A percentile compares a stretch with the other conserved stretches of the same genome.
phyloP scores from a whole-genome alignment of 352 stramenopile genomes.

The Chrysophaeum taylorii region DNA sequence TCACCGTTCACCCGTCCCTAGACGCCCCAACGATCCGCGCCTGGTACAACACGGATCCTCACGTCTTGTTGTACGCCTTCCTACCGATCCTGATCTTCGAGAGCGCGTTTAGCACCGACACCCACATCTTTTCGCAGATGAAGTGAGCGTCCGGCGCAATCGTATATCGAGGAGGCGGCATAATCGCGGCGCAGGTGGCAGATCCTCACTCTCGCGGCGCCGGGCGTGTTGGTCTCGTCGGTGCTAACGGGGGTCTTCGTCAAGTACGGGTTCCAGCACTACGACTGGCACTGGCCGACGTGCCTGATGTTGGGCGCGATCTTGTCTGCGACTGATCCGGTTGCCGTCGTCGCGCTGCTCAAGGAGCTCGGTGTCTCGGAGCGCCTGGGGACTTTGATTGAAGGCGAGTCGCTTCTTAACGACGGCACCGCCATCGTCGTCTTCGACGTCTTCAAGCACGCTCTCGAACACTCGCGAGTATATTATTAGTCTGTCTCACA shows the following conservation, averaged over 20 bases:
- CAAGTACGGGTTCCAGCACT: neutral
- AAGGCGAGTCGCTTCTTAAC: constrained; percentile 63
- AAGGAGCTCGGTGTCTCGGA: constrained; percentile 54
- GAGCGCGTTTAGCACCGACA: constrained; percentile 6
- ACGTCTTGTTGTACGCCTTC: constrained; percentile 21
- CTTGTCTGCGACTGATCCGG: constrained; percentile 57
- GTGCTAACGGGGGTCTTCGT: neutral
- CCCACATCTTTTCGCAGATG: neutral
- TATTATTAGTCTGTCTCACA: neutral
- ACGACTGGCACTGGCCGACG: constrained; percentile 1
- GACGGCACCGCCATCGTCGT: constrained; percentile 64
- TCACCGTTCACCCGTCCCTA: no score
- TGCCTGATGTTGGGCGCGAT: constrained; percentile 57
- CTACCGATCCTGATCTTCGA: constrained; percentile 22
- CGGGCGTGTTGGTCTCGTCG: neutral
- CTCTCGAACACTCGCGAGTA: neutral
- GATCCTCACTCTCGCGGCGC: neutral
- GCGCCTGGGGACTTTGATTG: constrained; percentile 45
- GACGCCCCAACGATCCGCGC: no score
- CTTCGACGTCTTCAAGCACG: constrained; percentile 65
- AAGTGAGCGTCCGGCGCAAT: no score
- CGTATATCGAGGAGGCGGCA: no score
- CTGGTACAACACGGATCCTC: constrained; percentile 14
- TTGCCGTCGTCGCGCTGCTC: constrained; percentile 57
- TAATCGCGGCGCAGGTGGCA: no score